Evolutionary conservation across 73 alveolate species (phyloP).

Genomic region (Paramecium octaurelia): DNA sequence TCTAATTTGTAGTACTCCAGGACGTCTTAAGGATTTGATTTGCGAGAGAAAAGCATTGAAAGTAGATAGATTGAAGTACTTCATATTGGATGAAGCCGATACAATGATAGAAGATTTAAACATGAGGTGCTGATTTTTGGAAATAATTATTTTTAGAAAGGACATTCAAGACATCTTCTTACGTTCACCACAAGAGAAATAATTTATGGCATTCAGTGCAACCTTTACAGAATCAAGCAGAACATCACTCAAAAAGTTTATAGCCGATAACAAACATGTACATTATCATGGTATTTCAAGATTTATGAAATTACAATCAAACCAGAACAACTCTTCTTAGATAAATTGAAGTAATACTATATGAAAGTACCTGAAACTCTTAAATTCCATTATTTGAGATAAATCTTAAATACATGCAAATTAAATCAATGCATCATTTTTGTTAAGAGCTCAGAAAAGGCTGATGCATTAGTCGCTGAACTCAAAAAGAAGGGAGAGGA

Average conservation of each 20-base stretch:
- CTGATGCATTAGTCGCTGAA: slow-evolving; percentile 40
- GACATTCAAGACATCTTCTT: slow-evolving; percentile 98
- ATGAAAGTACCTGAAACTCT: slow-evolving; percentile 96
- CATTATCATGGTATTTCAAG: background rate
- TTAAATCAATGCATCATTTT: slow-evolving; percentile 55
- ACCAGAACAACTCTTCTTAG: slow-evolving; percentile 88
- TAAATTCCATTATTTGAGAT: slow-evolving; percentile 73
- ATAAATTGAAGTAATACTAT: slow-evolving; percentile 97
- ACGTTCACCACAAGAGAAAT: slow-evolving; percentile 96
- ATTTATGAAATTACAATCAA: slow-evolving; percentile 37
- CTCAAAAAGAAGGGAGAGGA: slow-evolving; percentile 49
- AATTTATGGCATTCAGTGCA: slow-evolving; percentile 99
- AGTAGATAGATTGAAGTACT: slow-evolving; percentile 36
- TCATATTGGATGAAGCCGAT: slow-evolving; percentile 60
- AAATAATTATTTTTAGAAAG: slow-evolving; percentile 90
- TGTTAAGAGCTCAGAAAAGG: slow-evolving; percentile 55
- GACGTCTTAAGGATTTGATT: slow-evolving; percentile 95
- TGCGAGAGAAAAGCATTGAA: slow-evolving; percentile 86
- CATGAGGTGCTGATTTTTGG: slow-evolving; percentile 53
- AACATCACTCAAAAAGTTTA: slow-evolving; percentile 88
- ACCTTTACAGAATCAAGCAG: slow-evolving; percentile 96
- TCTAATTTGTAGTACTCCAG: slow-evolving; percentile 97
- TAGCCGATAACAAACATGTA: slow-evolving; percentile 66
- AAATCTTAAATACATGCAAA: slow-evolving; percentile 64
- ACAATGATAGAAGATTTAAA: slow-evolving; percentile 50